A percentile compares a stretch with the other conserved stretches of the same genome.
These are phyloP conservation scores for Cyclotella distinguenda DNA, from an alignment of 108 stramenopile species.

Conservation along the genomic window DNA sequence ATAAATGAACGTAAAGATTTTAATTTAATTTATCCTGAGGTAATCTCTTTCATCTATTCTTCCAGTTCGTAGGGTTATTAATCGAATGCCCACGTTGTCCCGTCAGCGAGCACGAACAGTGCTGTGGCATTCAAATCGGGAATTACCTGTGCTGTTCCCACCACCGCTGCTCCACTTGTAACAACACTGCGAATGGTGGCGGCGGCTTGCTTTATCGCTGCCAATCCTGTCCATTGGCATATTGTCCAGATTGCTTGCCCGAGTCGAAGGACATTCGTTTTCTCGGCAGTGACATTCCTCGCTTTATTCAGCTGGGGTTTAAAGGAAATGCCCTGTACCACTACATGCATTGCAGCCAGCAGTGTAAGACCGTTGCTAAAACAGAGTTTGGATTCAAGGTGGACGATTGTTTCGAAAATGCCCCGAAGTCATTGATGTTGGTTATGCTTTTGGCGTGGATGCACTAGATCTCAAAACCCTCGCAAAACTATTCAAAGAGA, in stretches of 20 bases:
- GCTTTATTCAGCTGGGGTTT: conserved; percentile 53
- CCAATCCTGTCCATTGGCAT: conserved; percentile 63
- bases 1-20: no score
- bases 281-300: conserved; percentile 38
- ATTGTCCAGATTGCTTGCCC: conserved; percentile 87
- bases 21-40: background rate
- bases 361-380: conserved; percentile 52
- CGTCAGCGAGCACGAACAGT: conserved; percentile 45
- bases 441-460: conserved; percentile 47
- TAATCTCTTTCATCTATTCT: background rate
- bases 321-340: conserved; percentile 36
- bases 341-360: conserved; percentile 65
- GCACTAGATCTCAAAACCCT: conserved; percentile 28
- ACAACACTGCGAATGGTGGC: conserved; percentile 49
- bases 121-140: conserved; percentile 45
- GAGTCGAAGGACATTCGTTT: conserved; percentile 28
- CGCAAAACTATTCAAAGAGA: conserved; percentile 27
- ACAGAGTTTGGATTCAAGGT: conserved; percentile 40
- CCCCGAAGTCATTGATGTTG: conserved; percentile 48
- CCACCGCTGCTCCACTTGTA: conserved; percentile 72
- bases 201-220: conserved; percentile 90
- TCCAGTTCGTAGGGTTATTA: conserved; percentile 15
- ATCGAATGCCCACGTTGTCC: conserved; percentile 72
- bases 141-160: conserved; percentile 69
- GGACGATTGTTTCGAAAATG: conserved; percentile 31